Evolutionary conservation across 148 eudicot species (phyloP).

Genomic region (Amaranthus hypochondriacus): DNA sequence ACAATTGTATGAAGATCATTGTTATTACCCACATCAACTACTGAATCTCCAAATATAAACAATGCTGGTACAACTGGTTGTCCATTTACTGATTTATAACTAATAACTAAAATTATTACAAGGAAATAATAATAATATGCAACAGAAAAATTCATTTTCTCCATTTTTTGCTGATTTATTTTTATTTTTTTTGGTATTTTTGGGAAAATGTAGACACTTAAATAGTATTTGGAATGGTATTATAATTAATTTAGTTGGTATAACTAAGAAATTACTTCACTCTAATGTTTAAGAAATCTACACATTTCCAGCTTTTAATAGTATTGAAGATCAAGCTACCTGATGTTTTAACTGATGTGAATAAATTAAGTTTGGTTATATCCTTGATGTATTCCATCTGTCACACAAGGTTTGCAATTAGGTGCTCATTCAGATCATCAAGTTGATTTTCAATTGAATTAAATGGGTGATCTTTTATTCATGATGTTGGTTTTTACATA

Average conservation of each 20-base stretch:
- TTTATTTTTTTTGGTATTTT: not conserved
- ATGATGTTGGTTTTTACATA: not conserved
- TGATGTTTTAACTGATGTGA: slow-evolving; percentile 28
- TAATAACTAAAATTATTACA: not conserved
- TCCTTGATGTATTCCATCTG: too few relatives aligned
- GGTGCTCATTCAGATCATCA: not conserved
- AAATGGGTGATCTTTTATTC: not conserved
- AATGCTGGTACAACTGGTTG: slow-evolving; percentile 84
- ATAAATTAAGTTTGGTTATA: not conserved
- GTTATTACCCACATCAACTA: slow-evolving; percentile 80
- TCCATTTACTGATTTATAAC: slow-evolving; percentile 32
- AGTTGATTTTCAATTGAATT: not conserved
- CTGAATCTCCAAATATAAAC: slow-evolving; percentile 85
- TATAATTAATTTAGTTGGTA: not conserved
- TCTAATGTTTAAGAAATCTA: slow-evolving; percentile 6
- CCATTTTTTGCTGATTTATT: not conserved
- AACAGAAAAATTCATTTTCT: not conserved
- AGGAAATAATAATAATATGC: not conserved
- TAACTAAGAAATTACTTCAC: too few relatives aligned
- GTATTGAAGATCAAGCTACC: not conserved
- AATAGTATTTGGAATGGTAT: slow-evolving; percentile 3
- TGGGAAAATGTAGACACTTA: not conserved
- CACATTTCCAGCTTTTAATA: slow-evolving; percentile 6
- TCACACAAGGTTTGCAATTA: too few relatives aligned
- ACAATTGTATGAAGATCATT: slow-evolving; percentile 62